phyloP scores from a whole-genome alignment of 495 filamentous ascomycete species.

The Symbiotaphrina buchneri region DNA sequence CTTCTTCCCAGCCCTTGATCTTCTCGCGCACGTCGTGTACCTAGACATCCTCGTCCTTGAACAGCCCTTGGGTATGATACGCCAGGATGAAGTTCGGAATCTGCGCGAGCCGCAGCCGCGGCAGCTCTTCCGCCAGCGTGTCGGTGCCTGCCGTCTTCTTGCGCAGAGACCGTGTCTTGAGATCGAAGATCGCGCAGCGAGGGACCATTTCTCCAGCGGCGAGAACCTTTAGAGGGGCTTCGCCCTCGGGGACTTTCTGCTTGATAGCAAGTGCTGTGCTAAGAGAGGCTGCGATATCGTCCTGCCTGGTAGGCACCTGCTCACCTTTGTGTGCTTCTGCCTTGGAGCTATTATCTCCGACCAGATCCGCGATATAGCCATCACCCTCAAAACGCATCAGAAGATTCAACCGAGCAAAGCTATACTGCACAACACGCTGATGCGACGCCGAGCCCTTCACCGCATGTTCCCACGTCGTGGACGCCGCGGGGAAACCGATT shows the following conservation, averaged over 20 bases:
- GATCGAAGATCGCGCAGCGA: constrained; percentile 34
- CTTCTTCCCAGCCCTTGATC: constrained; percentile 27
- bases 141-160: constrained; percentile 14
- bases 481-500: constrained; percentile 38
- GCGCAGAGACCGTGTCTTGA: constrained; percentile 34
- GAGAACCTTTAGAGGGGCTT: no score
- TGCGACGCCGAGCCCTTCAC: constrained; percentile 31
- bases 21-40: constrained; percentile 20
- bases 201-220: constrained; percentile 24
- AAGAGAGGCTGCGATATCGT: not conserved
- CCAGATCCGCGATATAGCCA: constrained; percentile 21
- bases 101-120: constrained; percentile 35
- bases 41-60: constrained; percentile 22
- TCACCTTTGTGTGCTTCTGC: no score
- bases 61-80: constrained; percentile 29
- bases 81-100: constrained; percentile 38
- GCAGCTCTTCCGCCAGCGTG: constrained; percentile 21
- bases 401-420: constrained; percentile 27
- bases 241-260: no score
- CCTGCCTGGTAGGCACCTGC: not conserved
- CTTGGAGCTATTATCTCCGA: not conserved
- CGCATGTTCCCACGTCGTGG: constrained; percentile 31
- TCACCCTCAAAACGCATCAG: constrained; percentile 39
- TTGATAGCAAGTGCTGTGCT: no score
- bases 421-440: constrained; percentile 35